A percentile compares a stretch with the other conserved stretches of the same genome.
phyloP scores from a whole-genome alignment of 768 basidiomycete genomes.

The Solioccasus polychromus region DNA sequence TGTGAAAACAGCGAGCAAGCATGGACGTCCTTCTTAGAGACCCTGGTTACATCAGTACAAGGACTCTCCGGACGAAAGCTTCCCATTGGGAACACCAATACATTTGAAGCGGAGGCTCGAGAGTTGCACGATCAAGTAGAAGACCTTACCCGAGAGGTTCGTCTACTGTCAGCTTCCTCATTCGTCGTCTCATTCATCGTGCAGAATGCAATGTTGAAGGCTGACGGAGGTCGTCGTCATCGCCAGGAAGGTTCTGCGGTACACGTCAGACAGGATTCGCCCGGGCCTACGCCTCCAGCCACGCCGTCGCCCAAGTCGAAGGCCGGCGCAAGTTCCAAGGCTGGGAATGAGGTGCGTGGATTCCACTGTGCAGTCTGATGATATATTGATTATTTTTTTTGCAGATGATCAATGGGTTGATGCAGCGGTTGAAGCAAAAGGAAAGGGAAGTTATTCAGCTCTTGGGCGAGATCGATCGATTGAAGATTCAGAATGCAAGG shows the following conservation, averaged over 20 bases:
- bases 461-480: slow-evolving; percentile 64
- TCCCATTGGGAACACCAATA: slow-evolving; percentile 45
- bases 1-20: slow-evolving; percentile 50
- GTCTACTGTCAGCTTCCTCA: slow-evolving; percentile 4
- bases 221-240: not conserved
- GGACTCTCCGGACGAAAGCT: slow-evolving; percentile 64
- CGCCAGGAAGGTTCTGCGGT: slow-evolving; percentile 16
- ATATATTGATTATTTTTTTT: not conserved
- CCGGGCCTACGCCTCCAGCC: not conserved
- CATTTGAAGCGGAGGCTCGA: slow-evolving; percentile 58
- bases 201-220: slow-evolving; percentile 10
- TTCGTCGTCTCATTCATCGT: not conserved
- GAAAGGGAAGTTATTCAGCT: slow-evolving; percentile 81
- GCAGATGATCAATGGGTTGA: slow-evolving; percentile 66
- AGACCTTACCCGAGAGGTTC: slow-evolving; percentile 64
- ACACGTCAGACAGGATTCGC: slow-evolving; percentile 11
- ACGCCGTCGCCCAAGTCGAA: slow-evolving; percentile 30
- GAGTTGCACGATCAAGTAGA: slow-evolving; percentile 57
- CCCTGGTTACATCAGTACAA: slow-evolving; percentile 58
- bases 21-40: slow-evolving; percentile 62
- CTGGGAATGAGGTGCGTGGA: slow-evolving; percentile 53
- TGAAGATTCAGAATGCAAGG: slow-evolving; percentile 54
- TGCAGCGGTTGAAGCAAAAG: slow-evolving; percentile 78
- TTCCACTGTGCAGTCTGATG: not conserved
- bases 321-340: slow-evolving; percentile 43